Percentiles rank a stretch among this genome's conserved stretches.
Evolutionary conservation across 164 flowering plant genomes (phyloP).

Genomic region (Umbellularia californica): DNA sequence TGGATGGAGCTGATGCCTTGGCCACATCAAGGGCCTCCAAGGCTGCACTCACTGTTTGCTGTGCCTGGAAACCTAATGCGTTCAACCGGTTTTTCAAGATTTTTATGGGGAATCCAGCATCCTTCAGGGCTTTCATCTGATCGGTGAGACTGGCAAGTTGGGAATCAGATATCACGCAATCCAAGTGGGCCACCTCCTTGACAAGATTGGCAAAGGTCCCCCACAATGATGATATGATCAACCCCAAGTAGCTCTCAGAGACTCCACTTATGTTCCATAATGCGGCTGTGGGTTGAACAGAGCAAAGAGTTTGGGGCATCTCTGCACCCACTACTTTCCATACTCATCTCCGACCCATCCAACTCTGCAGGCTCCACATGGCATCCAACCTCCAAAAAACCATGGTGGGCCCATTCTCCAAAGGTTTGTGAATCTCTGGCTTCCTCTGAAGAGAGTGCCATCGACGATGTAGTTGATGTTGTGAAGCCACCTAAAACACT

Average conservation of each 20-base stretch:
- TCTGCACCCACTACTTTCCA: neutral
- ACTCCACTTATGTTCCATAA: neutral
- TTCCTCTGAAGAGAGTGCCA: neutral
- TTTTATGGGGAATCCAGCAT: neutral
- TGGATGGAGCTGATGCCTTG: neutral
- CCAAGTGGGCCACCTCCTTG: neutral
- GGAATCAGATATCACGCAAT: neutral
- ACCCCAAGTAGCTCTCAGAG: neutral
- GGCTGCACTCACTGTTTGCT: neutral
- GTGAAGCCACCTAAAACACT: neutral
- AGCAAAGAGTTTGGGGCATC: neutral
- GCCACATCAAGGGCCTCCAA: neutral
- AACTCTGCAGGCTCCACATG: neutral
- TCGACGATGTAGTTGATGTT: neutral
- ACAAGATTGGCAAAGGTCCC: neutral
- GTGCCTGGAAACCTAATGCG: neutral
- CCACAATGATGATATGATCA: neutral
- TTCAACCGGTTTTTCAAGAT: neutral
- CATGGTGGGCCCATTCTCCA: neutral
- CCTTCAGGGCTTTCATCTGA: neutral
- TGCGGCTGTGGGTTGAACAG: neutral
- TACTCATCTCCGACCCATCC: neutral
- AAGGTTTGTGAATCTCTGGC: neutral
- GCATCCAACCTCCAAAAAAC: neutral
- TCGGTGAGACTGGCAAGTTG: neutral